These are phyloP conservation scores for Cytospora leucostoma DNA, from an alignment of 2,329 filamentous ascomycete species.

Conservation along the genomic window DNA sequence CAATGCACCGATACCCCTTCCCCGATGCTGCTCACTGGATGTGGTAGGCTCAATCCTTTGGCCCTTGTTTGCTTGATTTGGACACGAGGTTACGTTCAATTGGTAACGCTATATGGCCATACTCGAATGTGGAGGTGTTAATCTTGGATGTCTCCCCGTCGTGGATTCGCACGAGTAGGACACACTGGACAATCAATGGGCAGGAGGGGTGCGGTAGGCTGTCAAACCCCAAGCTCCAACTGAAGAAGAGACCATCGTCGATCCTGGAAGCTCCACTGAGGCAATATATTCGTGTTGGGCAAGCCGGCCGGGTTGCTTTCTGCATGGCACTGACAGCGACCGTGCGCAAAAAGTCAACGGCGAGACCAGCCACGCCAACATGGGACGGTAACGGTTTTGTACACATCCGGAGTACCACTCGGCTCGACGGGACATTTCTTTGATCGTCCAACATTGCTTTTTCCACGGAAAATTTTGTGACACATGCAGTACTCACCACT, in stretches of 20 bases:
- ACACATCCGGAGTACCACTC: neutral
- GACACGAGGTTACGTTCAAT: neutral
- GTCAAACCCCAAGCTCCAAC: neutral
- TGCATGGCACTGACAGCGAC: neutral
- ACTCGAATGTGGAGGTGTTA: neutral
- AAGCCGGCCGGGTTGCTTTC: neutral
- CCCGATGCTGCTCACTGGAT: neutral
- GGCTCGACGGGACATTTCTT: neutral
- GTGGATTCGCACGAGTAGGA: neutral
- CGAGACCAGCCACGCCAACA: neutral
- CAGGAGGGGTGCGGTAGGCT: neutral
- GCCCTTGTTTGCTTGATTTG: neutral
- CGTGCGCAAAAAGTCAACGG: neutral
- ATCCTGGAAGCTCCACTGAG: neutral
- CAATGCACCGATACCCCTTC: neutral
- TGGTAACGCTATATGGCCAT: too few relatives aligned
- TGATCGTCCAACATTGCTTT: neutral
- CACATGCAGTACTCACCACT: neutral
- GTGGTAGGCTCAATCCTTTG: neutral
- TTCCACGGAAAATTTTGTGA: neutral
- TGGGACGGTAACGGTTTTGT: neutral
- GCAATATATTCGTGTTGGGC: neutral
- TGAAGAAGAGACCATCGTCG: neutral
- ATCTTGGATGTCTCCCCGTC: neutral
- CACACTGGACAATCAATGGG: neutral